phyloP scores from a whole-genome alignment of 2,329 filamentous ascomycete genomes.

The Trichoderma hamatum region DNA sequence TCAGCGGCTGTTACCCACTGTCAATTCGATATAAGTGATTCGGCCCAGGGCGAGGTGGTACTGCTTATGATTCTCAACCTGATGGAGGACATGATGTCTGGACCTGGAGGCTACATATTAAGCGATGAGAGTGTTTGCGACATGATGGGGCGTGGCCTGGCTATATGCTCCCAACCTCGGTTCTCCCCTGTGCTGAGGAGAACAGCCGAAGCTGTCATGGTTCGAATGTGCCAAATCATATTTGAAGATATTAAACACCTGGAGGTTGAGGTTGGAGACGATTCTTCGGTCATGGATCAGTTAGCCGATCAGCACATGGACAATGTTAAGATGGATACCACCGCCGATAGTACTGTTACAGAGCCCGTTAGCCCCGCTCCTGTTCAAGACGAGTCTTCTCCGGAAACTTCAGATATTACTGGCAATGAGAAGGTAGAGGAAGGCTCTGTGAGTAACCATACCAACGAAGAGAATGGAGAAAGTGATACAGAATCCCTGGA shows the following conservation, averaged over 20 bases:
- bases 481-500: constrained; percentile 54
- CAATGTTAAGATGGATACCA: constrained; percentile 80
- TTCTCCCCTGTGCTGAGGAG: constrained; percentile 88
- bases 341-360: constrained; percentile 42
- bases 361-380: constrained; percentile 14
- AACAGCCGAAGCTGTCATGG: constrained; percentile 95
- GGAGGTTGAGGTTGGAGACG: constrained; percentile 72
- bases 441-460: constrained; percentile 27
- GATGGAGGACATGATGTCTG: constrained; percentile 98
- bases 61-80: constrained; percentile 90
- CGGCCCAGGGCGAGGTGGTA: constrained; percentile 92
- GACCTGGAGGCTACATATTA: constrained; percentile 87
- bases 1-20: constrained; percentile 97
- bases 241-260: constrained; percentile 90
- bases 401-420: neutral
- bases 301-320: constrained; percentile 70
- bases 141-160: constrained; percentile 98
- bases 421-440: neutral
- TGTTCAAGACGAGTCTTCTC: constrained; percentile 15
- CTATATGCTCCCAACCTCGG: constrained; percentile 93
- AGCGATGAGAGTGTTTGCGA: constrained; percentile 98
- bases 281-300: constrained; percentile 66
- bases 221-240: constrained; percentile 98
- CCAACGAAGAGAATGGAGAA: constrained; percentile 44
- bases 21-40: constrained; percentile 94